Evolutionary conservation across 1,139 yeast genomes (phyloP), one percentile per base, ranked within the genome.

Genomic region (Petasospora fabianii): DNA sequence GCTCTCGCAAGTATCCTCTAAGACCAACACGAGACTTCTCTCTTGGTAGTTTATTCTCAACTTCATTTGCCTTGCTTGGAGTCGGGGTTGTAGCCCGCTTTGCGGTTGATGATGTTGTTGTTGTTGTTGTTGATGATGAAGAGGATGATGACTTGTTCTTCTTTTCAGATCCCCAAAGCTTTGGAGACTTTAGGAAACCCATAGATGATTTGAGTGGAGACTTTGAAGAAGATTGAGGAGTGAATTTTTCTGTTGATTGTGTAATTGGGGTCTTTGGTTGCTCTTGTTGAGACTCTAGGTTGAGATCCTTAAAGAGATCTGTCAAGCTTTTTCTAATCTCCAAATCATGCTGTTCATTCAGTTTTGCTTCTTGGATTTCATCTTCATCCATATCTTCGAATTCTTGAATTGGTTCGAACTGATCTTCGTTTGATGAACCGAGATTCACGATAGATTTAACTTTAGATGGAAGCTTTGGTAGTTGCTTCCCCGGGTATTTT

Each of bases 21-120:
- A 90, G 63, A 0, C 94, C 75, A 15, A 87, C 69, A 32, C 97
- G 66, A 48, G 86, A 72, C 49, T 78, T 80, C 58, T 90, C 97
- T 17, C 83, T 66, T 1, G 73, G 71, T 6, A 77, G 58, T 22
- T 53, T 39, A 30, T 39, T 39, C 27, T 41, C 41, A 5, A 22
- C 11, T 11, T 28, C 35, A n/a, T 17, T 22, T 3, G 58, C 29
- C 35, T 47, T 24, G 27, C 21, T 10, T 22, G 19, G n/a, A n/a
- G n/a, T n/a, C n/a, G n/a, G n/a, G n/a, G n/a, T n/a, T n/a, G n/a
- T 20, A 20, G 22, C 7, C 22, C 9, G 10, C 22, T 20, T 10
- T 20, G 22, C 10, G 10, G 22, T 8, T 7, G 22, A 20, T 20
- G 22, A 20, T 20, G 7, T 24, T 14, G 39, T 12, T 27, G 19